Base-by-base conservation (phyloP, 371 early-diverging fungal genomes). In the Chytridiales sp. region DNA sequence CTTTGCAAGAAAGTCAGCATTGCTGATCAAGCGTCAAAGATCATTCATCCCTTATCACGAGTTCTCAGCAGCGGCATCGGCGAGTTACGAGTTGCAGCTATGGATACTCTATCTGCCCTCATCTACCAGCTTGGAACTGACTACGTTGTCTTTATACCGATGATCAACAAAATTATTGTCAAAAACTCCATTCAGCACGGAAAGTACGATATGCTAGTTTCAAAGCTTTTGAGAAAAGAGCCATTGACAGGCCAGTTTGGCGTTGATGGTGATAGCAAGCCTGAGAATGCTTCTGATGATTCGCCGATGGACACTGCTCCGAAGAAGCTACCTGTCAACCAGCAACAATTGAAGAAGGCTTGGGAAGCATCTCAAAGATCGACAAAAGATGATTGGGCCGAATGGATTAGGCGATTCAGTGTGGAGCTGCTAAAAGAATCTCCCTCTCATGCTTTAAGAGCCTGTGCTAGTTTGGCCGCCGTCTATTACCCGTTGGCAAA, bases 351-450 rank as follows among this genome's bases (percentile, higher is more conserved):
- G 48, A 91, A 91, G 56, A 89, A 89, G 51, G 90, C 94, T 1
- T 97, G 97, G 96, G 93, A 93, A 48, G 87, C 91, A 1, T 87
- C 90, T 1, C 94, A 93, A 67, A 73, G 92, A 56, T 87, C 91
- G 1, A 91, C 94, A 0, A 89, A 87, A 59, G 96, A 95, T 61
- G 97, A 95, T 70, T 98, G 99, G 99, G 75, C 83, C 50, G 94
- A 94, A 66, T 98, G 99, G 99, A 89, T 97, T 49, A 80, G 91
- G 40, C 77, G 90, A 27, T 81, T 98, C 55, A 88, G 90, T 58
- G 86, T 93, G 9, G 97, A 97, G 64, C 78, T 98, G 56, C 73
- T 98, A n/a, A 91, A 92, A 66, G 94, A 96, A 66, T 95, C 98
- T 3, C 95, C 99, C 1, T 93, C 94, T 0, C 94, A 92, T 47